Base-by-base conservation (phyloP, 1,139 yeast species). In the Scheffersomyces quercinus region DNA sequence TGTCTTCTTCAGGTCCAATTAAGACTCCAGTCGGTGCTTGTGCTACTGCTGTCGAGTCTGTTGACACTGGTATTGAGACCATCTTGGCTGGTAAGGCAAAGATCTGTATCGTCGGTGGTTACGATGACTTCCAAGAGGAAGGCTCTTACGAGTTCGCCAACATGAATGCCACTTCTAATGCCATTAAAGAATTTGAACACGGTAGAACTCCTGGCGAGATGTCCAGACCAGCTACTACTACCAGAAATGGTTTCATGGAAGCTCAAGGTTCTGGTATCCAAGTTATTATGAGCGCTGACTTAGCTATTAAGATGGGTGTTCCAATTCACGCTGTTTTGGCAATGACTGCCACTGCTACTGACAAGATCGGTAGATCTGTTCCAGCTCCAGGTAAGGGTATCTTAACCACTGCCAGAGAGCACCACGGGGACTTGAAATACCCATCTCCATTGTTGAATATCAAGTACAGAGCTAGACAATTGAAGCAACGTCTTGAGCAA, bases 311-410 rank as follows among this genome's bases (percentile, higher is more conserved):
- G 65, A 93, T 93, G 99, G 99, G 99, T 77, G 97, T 93, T 59
- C 99, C 99, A 68, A 89, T 93, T 60, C 89, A 95, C 60, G 99
- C 97, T 71, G 83, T 93, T 55, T 79, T 91, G 60, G 99, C 96
- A 45, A 73, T 91, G 81, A 81, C 97, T 50, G 91, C 97, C 41
- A 95, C 98, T 61, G 99, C 99, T 45, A 83, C 96, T 50, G 99
- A 93, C 70, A 93, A 91, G 83, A 93, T 91, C 69, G 97, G 98
- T 64, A 87, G 97, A 75, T 91, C 98, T 43, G 95, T 93, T 57
- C 99, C 99, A 56, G 99, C 99, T 65, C 99, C 99, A 72, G 99
- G 99, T 69, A 90, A 91, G 77, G 99, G 99, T 85, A 86, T 93
- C 58, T 81, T 93, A 77, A 93, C 99, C 52, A 88, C 97, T 60